These are phyloP conservation scores for Zizania palustris DNA, from an alignment of 202 grass and related monocot species.

Conservation along the genomic window DNA sequence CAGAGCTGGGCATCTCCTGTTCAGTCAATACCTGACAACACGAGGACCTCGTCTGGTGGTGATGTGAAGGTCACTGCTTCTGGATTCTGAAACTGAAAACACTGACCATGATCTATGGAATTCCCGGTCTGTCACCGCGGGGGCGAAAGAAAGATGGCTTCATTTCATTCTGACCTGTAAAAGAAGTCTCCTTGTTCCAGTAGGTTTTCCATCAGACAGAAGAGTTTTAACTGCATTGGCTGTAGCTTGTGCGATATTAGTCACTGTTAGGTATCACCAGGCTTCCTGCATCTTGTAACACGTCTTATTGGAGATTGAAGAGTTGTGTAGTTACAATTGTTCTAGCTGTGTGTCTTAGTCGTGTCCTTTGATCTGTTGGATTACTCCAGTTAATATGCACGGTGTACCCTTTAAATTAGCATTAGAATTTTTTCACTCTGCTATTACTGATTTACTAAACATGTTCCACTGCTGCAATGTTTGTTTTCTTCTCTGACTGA, in stretches of 20 bases:
- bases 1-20: slow-evolving; percentile 62
- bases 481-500: background rate
- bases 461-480: background rate
- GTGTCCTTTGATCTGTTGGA: slow-evolving; percentile 30
- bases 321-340: slow-evolving; percentile 38
- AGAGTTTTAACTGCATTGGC: slow-evolving; percentile 54
- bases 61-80: slow-evolving; percentile 63
- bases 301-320: slow-evolving; percentile 21
- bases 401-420: slow-evolving; percentile 35
- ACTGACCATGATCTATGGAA: slow-evolving; percentile 16
- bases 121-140: background rate
- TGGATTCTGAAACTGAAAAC: slow-evolving; percentile 44
- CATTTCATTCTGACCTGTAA: slow-evolving; percentile 52
- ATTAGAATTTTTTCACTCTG: slow-evolving; percentile 3
- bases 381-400: slow-evolving; percentile 18
- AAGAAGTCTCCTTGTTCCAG: slow-evolving; percentile 30
- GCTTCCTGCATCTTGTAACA: slow-evolving; percentile 36
- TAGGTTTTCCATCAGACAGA: slow-evolving; percentile 24
- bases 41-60: slow-evolving; percentile 38
- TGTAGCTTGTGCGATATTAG: slow-evolving; percentile 41
- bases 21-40: slow-evolving; percentile 45
- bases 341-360: slow-evolving; percentile 34
- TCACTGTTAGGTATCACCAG: background rate
- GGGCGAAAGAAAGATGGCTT: background rate
- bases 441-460: background rate